Evolutionary conservation across 208 protist species (phyloP).

Genomic region (Crithidia expoeki): DNA sequence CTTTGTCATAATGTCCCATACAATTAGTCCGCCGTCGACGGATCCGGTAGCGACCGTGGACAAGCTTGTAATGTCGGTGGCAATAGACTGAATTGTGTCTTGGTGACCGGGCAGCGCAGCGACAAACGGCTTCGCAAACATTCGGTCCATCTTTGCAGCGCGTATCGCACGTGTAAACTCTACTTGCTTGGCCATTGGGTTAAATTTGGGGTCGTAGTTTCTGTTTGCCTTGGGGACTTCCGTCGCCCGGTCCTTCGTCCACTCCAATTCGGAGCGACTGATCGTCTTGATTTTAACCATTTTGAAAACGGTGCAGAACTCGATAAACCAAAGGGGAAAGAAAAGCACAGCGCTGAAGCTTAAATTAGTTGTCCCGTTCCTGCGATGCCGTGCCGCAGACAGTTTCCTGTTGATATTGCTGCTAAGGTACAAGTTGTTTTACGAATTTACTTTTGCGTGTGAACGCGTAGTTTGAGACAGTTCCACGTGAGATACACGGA

Average conservation of each 20-base stretch:
- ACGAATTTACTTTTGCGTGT: too few species aligned
- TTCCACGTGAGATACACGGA: too few species aligned
- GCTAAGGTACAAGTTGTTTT: too few species aligned
- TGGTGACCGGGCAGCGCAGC: constrained; percentile 87
- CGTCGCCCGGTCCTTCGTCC: constrained; percentile 89
- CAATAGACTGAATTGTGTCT: constrained; percentile 93
- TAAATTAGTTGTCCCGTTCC: too few species aligned
- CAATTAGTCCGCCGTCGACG: constrained; percentile 88
- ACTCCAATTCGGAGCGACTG: constrained; percentile 91
- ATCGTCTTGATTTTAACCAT: constrained; percentile 95
- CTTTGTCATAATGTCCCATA: constrained; percentile 90
- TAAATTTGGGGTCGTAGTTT: constrained; percentile 94
- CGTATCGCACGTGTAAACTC: constrained; percentile 97
- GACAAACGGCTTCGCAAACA: constrained; percentile 98
- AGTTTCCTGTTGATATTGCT: background rate
- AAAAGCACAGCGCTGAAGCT: background rate
- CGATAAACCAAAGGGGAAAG: background rate
- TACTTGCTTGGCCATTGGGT: constrained; percentile 96
- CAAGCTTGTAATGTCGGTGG: constrained; percentile 85
- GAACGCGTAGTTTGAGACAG: too few species aligned
- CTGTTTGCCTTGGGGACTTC: constrained; percentile 92
- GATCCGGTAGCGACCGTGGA: constrained; percentile 85
- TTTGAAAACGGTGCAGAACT: background rate
- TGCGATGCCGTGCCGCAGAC: too few species aligned
- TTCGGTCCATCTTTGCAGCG: constrained; percentile 95